A percentile compares a stretch with the other conserved stretches of the same genome.
Evolutionary conservation across 2,329 filamentous ascomycete genomes (phyloP).

Genomic region (Xylaria multiplex): DNA sequence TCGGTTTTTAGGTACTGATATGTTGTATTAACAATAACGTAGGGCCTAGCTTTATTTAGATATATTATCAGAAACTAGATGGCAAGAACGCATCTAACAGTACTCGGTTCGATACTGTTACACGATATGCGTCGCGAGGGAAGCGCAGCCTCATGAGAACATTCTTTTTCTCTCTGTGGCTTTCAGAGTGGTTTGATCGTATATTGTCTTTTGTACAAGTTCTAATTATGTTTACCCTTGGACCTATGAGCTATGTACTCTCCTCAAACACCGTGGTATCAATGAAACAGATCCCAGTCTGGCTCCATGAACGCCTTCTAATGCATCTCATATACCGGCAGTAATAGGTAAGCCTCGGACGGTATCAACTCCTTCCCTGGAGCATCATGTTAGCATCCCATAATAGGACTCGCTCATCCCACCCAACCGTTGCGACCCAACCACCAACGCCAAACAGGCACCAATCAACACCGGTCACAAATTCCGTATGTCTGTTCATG

Average conservation of each 20-base stretch:
- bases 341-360: not conserved
- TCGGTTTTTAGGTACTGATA: too few species aligned
- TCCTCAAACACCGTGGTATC: conserved; percentile 30
- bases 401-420: conserved; percentile 90
- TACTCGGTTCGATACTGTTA: not conserved
- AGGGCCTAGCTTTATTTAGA: too few species aligned
- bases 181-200: not conserved
- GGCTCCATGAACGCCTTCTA: conserved; percentile 33
- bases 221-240: not conserved
- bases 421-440: conserved; percentile 93
- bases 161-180: not conserved
- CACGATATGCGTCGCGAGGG: not conserved
- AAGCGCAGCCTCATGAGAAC: not conserved
- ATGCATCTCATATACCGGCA: conserved; percentile 27
- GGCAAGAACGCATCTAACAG: too few species aligned
- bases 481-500: conserved; percentile 95
- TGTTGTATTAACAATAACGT: too few species aligned
- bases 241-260: conserved; percentile 4
- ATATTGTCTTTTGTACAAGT: not conserved
- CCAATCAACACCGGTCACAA: conserved; percentile 96
- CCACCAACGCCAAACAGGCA: conserved; percentile 95
- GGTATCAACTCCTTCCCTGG: conserved; percentile 37
- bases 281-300: conserved; percentile 25
- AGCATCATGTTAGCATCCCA: conserved; percentile 78
- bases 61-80: too few species aligned